These are phyloP conservation scores for Lactuca sativa DNA, from an alignment of 129 eudicot genomes.

Conservation along the genomic window DNA sequence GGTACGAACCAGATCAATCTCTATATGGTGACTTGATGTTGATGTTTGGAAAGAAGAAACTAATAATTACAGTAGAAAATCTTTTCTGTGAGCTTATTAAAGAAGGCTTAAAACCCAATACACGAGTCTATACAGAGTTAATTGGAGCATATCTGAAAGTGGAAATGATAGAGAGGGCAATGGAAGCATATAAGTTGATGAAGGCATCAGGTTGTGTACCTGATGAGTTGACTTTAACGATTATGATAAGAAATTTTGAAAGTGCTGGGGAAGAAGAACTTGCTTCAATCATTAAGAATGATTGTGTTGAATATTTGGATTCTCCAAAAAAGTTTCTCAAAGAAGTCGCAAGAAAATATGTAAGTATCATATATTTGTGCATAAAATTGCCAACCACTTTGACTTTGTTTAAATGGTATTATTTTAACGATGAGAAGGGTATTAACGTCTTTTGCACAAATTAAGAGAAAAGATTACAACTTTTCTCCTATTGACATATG, in stretches of 20 bases:
- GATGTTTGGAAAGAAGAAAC: constrained; percentile 66
- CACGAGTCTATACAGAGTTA: constrained; percentile 67
- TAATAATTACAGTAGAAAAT: constrained; percentile 52
- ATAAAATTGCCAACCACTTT: constrained; percentile 5
- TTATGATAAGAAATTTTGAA: constrained; percentile 62
- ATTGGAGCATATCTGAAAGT: constrained; percentile 75
- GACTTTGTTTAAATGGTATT: constrained; percentile 11
- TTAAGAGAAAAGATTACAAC: not conserved
- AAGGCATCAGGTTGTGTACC: constrained; percentile 70
- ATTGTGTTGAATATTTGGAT: constrained; percentile 55
- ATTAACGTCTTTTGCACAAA: not conserved
- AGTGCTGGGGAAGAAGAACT: constrained; percentile 58
- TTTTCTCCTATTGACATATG: not conserved
- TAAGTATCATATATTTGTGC: constrained; percentile 35
- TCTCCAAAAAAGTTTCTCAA: constrained; percentile 57
- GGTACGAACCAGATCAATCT: constrained; percentile 62
- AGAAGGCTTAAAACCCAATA: constrained; percentile 67
- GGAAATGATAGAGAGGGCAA: constrained; percentile 62
- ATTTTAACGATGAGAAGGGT: not conserved
- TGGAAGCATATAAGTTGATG: constrained; percentile 69
- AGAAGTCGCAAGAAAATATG: constrained; percentile 54
- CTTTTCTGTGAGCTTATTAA: constrained; percentile 47
- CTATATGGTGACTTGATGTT: constrained; percentile 57
- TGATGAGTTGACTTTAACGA: constrained; percentile 68
- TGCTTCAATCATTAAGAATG: constrained; percentile 50